phyloP scores from a whole-genome alignment of 2,329 filamentous ascomycete genomes.

The Clarireedia sp. region DNA sequence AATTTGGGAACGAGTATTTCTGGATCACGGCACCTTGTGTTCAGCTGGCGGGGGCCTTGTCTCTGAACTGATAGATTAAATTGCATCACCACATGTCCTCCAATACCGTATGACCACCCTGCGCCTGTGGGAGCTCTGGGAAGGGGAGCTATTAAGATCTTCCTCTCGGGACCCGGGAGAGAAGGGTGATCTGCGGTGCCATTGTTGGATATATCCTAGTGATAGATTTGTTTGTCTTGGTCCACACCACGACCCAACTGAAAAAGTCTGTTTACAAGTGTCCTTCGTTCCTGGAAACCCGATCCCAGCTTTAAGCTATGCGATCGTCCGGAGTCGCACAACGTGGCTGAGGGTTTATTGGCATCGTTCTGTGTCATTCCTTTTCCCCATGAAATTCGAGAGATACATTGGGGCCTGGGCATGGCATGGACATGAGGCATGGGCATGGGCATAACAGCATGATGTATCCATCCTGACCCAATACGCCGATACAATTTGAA shows the following conservation, averaged over 20 bases:
- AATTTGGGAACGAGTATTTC: neutral
- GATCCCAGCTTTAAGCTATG: neutral
- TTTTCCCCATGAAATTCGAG: neutral
- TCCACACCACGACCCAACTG: neutral
- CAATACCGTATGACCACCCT: neutral
- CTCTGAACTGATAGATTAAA: neutral
- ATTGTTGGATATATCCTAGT: constrained; percentile 1
- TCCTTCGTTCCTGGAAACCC: neutral
- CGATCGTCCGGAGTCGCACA: neutral
- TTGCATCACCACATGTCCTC: neutral
- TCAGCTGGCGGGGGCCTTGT: neutral
- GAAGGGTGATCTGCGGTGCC: constrained; percentile 8
- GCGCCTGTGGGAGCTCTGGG: too few species aligned
- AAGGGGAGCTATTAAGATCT: neutral
- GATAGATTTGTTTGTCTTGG: neutral
- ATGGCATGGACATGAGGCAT: neutral
- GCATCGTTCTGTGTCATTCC: neutral
- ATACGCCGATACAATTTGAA: neutral
- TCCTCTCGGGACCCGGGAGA: constrained; percentile 4
- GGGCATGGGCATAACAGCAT: neutral
- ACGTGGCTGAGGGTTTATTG: neutral
- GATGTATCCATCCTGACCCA: neutral
- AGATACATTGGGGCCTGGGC: neutral
- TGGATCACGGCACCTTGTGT: neutral
- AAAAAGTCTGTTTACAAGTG: neutral